These are phyloP conservation scores for Dioszegia hungarica DNA, from an alignment of 768 basidiomycete species.

Conservation along the genomic window DNA sequence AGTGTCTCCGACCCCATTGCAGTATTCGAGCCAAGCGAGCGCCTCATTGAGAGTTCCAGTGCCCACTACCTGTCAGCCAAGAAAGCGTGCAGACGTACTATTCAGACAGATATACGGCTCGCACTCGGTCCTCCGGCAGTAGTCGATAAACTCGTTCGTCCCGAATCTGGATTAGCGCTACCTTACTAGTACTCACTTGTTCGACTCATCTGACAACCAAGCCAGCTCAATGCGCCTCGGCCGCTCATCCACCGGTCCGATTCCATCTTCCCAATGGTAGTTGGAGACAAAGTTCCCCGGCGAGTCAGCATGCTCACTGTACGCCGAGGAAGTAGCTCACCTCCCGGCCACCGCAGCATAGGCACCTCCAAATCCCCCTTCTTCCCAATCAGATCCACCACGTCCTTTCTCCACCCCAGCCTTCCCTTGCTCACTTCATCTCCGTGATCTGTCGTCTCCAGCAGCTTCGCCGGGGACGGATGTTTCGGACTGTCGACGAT, in stretches of 20 bases:
- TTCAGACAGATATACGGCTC: conserved; percentile 63
- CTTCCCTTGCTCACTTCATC: conserved; percentile 50
- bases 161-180: conserved; percentile 51
- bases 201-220: conserved; percentile 50
- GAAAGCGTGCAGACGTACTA: conserved; percentile 39
- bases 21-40: conserved; percentile 61
- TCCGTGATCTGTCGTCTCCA: conserved; percentile 44
- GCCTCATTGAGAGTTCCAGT: conserved; percentile 62
- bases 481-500: conserved; percentile 42
- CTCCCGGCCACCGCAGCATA: conserved; percentile 58
- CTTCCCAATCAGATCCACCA: conserved; percentile 51
- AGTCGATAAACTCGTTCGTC: conserved; percentile 58
- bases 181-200: conserved; percentile 2
- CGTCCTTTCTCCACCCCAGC: conserved; percentile 56
- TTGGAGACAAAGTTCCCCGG: conserved; percentile 56
- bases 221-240: conserved; percentile 60
- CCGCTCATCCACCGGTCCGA: conserved; percentile 55
- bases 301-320: conserved; percentile 53
- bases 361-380: conserved; percentile 54
- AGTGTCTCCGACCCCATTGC: conserved; percentile 55
- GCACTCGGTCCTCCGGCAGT: conserved; percentile 55
- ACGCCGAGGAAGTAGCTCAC: conserved; percentile 44
- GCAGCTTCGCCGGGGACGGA: conserved; percentile 26
- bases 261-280: conserved; percentile 60
- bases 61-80: conserved; percentile 51